Percentiles rank a stretch among this genome's conserved stretches.
Evolutionary conservation across 2,329 filamentous ascomycete species (phyloP).

Genomic region (Bimuria novae-zelandiae): DNA sequence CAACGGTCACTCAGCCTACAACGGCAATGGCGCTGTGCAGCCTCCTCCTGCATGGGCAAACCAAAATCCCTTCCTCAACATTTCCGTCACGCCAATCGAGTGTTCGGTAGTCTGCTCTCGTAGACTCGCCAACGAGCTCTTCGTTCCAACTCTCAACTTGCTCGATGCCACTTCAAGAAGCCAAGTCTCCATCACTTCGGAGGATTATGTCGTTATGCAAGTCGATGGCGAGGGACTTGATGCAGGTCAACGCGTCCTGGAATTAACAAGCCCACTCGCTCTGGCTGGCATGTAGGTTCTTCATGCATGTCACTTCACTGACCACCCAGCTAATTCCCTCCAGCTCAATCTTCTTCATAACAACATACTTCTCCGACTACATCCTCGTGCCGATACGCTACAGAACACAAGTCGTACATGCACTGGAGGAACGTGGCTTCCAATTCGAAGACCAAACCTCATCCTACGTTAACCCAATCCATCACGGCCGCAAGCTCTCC

Average conservation of each 20-base stretch:
- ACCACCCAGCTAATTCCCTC: constrained; percentile 8
- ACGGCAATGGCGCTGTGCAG: constrained; percentile 39
- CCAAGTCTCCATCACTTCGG: constrained; percentile 73
- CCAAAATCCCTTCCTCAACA: constrained; percentile 83
- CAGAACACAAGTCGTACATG: constrained; percentile 73
- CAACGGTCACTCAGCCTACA: constrained; percentile 24
- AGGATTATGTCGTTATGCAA: constrained; percentile 86
- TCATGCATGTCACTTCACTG: neutral
- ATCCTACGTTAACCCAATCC: constrained; percentile 64
- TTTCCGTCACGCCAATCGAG: constrained; percentile 89
- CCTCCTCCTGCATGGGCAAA: constrained; percentile 51
- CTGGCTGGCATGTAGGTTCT: constrained; percentile 76
- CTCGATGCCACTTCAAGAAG: constrained; percentile 57
- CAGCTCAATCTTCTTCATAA: constrained; percentile 95
- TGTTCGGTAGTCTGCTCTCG: constrained; percentile 89
- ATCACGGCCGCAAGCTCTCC: constrained; percentile 53
- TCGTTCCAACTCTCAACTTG: constrained; percentile 69
- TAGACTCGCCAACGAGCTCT: constrained; percentile 73
- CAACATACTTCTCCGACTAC: constrained; percentile 97
- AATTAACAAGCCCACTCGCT: constrained; percentile 87
- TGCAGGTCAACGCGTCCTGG: constrained; percentile 86
- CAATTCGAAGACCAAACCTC: constrained; percentile 70
- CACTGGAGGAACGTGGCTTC: constrained; percentile 79
- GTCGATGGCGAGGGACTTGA: constrained; percentile 90
- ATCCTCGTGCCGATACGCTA: constrained; percentile 84